Conservation (phyloP, 805 yeast genomes). For the Wickerhamomyces strasburgensis region DNA sequence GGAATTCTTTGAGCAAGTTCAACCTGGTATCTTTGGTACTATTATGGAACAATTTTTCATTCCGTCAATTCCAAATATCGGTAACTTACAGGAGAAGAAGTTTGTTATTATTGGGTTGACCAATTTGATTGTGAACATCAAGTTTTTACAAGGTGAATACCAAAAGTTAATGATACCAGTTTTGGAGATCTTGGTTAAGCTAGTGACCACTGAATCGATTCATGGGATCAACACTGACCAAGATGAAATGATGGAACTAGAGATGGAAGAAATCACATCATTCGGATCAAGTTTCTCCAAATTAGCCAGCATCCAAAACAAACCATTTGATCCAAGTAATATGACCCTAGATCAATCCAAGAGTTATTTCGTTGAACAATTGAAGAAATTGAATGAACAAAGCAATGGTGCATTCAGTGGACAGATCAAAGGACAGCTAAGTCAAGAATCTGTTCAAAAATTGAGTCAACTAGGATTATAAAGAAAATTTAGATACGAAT, state of each 20-base stretch:
- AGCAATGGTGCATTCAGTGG: constrained; percentile 15
- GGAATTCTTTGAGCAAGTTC: constrained; percentile 67
- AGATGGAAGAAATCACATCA: constrained; percentile 66
- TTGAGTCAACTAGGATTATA: constrained; percentile 17
- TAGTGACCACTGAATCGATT: constrained; percentile 34
- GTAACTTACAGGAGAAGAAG: constrained; percentile 52
- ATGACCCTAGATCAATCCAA: constrained; percentile 15
- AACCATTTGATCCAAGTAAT: constrained; percentile 60
- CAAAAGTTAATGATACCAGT: constrained; percentile 37
- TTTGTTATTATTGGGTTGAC: constrained; percentile 46
- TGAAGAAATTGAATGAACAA: constrained; percentile 17
- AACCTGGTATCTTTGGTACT: constrained; percentile 51
- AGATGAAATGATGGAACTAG: constrained; percentile 38
- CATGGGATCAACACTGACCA: constrained; percentile 28
- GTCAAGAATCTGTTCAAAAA: constrained; percentile 14
- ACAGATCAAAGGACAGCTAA: constrained; percentile 18
- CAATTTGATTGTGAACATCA: constrained; percentile 34
- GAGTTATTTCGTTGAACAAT: constrained; percentile 16
- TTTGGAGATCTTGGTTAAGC: constrained; percentile 37
- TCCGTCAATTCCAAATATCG: constrained; percentile 39
- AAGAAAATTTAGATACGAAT: too few species aligned
- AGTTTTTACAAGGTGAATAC: constrained; percentile 37
- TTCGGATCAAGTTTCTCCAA: constrained; percentile 86
- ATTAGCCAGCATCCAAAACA: constrained; percentile 55
- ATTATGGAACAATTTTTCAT: constrained; percentile 36